Evolutionary conservation across 345 rosid genomes (phyloP).

Genomic region (Rhizophora mangle): DNA sequence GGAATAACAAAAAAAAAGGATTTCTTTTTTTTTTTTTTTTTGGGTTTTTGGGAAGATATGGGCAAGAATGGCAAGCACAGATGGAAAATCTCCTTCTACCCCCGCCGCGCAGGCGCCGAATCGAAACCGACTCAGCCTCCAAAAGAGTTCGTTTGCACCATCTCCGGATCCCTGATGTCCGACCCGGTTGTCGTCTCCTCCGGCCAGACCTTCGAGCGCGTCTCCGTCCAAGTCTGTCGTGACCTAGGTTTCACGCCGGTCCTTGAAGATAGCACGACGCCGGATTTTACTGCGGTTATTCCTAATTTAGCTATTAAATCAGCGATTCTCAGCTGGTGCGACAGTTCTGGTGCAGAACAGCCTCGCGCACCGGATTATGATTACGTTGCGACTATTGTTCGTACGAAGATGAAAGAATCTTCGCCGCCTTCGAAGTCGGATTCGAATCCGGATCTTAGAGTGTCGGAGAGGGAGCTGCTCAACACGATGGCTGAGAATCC

Average conservation of each 20-base stretch:
- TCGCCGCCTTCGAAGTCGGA: neutral
- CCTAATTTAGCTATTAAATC: slow-evolving; percentile 30
- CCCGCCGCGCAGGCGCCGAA: slow-evolving; percentile 18
- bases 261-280: slow-evolving; percentile 17
- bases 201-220: slow-evolving; percentile 40
- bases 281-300: slow-evolving; percentile 23
- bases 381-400: slow-evolving; percentile 14
- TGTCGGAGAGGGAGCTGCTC: slow-evolving; percentile 67
- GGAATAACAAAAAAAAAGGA: too few relatives aligned
- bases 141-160: slow-evolving; percentile 32
- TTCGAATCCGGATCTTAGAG: slow-evolving; percentile 36
- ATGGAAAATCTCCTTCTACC: slow-evolving; percentile 61
- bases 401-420: slow-evolving; percentile 7
- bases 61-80: slow-evolving; percentile 56
- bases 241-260: slow-evolving; percentile 21
- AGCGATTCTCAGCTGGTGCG: slow-evolving; percentile 31
- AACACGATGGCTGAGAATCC: slow-evolving; percentile 44
- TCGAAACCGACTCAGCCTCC: slow-evolving; percentile 21
- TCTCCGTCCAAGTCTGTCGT: slow-evolving; percentile 32
- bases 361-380: slow-evolving; percentile 24
- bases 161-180: slow-evolving; percentile 33
- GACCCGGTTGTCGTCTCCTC: slow-evolving; percentile 41
- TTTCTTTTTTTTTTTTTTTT: neutral
- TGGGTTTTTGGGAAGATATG: slow-evolving; percentile 27
- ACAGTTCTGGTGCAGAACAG: slow-evolving; percentile 9